Base-by-base conservation (phyloP, 148 eudicot genomes). In the Salicornia ramosissima region DNA sequence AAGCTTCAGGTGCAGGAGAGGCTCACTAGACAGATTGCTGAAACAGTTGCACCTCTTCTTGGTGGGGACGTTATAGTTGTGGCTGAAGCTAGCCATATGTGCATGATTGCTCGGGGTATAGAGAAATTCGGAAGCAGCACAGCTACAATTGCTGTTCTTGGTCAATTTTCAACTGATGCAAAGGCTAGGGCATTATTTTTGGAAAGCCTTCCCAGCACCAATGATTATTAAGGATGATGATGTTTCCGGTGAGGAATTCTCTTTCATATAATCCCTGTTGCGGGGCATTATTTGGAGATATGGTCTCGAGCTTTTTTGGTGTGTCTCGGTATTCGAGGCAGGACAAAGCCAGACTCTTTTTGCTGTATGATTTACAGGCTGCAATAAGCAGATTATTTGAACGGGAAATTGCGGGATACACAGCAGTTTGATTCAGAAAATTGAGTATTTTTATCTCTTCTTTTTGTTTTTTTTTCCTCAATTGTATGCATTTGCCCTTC, bases 1-100 rank as follows among this genome's bases (percentile, higher is more conserved):
- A 94, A 91, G 81, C 96, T 94, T 30, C 99, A 94, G 74, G 96
- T 94, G 7, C 99, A 94, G 74, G 99, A 94, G 78, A 84, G 99
- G 82, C 83, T 91, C 14, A 91, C 99, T 0, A 81, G 92, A 63
- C 99, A 94, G 69, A 82, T 94, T 60, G 99, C 93, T 8, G 97
- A 91, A 75, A 82, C 88, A 10, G 81, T 85, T 64, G 91, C 96
- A 12, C 83, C 88, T 10, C 21, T 86, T 39, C 75, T 91, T 6
- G 99, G 96, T 4, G 88, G 83, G 67, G 96, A 94, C 54, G 76
- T 91, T 11, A 88, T 94, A 76, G 99, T 94, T 6, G 91, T 94
- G 8, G 99, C 85, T 0, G 99, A 94, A 71, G 96, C 97, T 58
- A 85, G 77, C 61, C 99, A 94, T 74, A 91, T 91, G 24, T 94